These are phyloP conservation scores for Cryptococcus depauperatus DNA, from an alignment of 1,284 basidiomycete genomes.

Conservation along the genomic window DNA sequence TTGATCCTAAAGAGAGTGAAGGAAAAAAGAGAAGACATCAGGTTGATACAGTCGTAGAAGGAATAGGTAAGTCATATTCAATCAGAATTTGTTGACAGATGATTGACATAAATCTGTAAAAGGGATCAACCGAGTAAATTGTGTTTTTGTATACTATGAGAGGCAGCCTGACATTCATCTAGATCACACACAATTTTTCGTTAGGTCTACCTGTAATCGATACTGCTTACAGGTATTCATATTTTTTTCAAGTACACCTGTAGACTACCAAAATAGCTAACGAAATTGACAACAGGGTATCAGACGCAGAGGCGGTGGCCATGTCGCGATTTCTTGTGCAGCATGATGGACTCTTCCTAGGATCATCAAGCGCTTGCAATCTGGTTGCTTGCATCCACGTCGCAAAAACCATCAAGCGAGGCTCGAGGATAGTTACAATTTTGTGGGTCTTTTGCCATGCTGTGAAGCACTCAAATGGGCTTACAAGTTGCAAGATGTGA, in stretches of 20 bases:
- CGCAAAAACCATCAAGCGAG: conserved; percentile 56
- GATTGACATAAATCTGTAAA: background rate
- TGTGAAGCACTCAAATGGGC: conserved; percentile 3
- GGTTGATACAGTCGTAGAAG: conserved; percentile 72
- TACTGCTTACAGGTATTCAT: conserved; percentile 81
- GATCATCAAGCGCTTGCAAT: conserved; percentile 94
- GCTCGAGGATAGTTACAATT: conserved; percentile 71
- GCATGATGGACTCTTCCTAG: conserved; percentile 88
- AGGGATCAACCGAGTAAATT: conserved; percentile 22
- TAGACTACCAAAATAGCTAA: background rate
- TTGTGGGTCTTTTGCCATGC: conserved; percentile 52
- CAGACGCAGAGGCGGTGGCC: conserved; percentile 79
- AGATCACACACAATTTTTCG: conserved; percentile 70
- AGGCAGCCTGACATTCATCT: background rate
- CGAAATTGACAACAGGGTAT: conserved; percentile 53
- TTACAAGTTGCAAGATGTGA: conserved; percentile 55
- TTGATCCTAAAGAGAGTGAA: conserved; percentile 80
- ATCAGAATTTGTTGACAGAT: background rate
- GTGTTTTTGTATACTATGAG: background rate
- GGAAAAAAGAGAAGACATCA: conserved; percentile 67
- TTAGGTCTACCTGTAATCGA: conserved; percentile 71
- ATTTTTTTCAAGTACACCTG: no score
- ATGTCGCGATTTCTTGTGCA: conserved; percentile 85
- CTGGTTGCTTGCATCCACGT: conserved; percentile 78
- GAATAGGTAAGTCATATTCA: conserved; percentile 55